Conservation (phyloP, 2,329 filamentous ascomycete species). For the Lecanosticta acicola region DNA sequence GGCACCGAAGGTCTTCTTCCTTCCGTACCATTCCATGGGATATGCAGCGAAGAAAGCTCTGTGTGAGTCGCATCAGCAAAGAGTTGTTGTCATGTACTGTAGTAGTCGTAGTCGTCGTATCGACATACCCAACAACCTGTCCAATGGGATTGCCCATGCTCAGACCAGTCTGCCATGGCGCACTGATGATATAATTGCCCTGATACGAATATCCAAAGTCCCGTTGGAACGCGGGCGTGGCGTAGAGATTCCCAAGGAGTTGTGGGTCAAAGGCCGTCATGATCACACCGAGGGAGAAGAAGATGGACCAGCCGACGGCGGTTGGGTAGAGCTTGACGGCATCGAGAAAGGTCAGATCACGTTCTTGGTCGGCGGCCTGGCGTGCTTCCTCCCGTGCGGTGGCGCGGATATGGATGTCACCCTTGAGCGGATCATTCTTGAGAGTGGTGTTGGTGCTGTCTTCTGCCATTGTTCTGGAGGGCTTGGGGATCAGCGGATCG, state of each 20-base stretch:
- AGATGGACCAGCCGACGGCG: slow-evolving; percentile 51
- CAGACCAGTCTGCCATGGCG: slow-evolving; percentile 37
- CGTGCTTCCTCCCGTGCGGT: slow-evolving; percentile 26
- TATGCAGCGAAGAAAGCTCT: slow-evolving; percentile 44
- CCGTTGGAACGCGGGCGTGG: slow-evolving; percentile 52
- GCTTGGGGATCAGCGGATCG: background rate
- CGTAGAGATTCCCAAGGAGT: slow-evolving; percentile 58
- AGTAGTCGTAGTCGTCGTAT: no score
- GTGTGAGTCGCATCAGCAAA: no score
- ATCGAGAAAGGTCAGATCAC: slow-evolving; percentile 24
- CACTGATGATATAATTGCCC: slow-evolving; percentile 34
- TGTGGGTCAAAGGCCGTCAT: slow-evolving; percentile 60
- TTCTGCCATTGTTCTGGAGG: background rate
- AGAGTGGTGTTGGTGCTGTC: background rate
- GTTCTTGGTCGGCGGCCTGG: slow-evolving; percentile 24
- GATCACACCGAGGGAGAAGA: slow-evolving; percentile 56
- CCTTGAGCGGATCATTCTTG: slow-evolving; percentile 16
- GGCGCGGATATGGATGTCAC: slow-evolving; percentile 23
- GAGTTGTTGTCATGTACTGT: no score
- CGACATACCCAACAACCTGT: slow-evolving; percentile 43
- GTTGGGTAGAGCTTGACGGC: slow-evolving; percentile 43
- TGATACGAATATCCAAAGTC: slow-evolving; percentile 52
- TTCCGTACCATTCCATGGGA: slow-evolving; percentile 32
- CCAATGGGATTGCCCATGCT: slow-evolving; percentile 53
- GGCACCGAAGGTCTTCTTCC: slow-evolving; percentile 29